Evolutionary conservation across 371 early-diverging fungal species (phyloP), one percentile per base, ranked within the genome.

Genomic region (Rhizopus sp.): DNA sequence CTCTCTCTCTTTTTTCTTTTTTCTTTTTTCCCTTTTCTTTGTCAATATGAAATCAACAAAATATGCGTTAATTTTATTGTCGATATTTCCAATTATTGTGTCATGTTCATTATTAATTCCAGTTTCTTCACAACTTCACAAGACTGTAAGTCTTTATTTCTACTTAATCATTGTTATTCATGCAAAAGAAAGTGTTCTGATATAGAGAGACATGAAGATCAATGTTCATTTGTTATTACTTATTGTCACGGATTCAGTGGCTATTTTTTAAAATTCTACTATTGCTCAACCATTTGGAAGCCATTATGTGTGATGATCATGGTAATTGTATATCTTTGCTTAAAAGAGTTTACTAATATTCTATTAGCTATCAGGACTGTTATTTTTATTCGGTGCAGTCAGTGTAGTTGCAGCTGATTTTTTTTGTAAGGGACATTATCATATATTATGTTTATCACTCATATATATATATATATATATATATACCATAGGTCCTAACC

Each of bases 391-490:
- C 71, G 84, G 83, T 31, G 82, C 86, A 49, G 76, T 86, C 23
- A 85, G 88, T 12, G 78, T 83, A 5, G 84, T 82, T 17, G 87
- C 88, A 34, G 85, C 85, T 7, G 88, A 88, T 56, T 88, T 86
- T 57, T 88, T 88, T 64, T 87, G 88, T 81, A 77, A 71, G 75
- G 54, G 16, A 17, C 10, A 34, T 5, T 42, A 23, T 23, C 23
- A 23, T 23, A 23, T 23, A 23, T 23, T 23, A 23, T 23, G 23
- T 2, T 23, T 23, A 23, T 23, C 23, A 23, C 23, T 23, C 3
- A 44, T 53, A 8, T 16, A 16, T 17, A 39, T 7, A 1, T 39
- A 23, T 53, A 15, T 31, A 29, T 39, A 13, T 52, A 12, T 39
- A 49, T 3, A 40, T 23, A 53, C 29, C 32, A 46, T 55, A 81